Conservation (phyloP, 2,329 filamentous ascomycete species). For the Elsinoe fawcettii region DNA sequence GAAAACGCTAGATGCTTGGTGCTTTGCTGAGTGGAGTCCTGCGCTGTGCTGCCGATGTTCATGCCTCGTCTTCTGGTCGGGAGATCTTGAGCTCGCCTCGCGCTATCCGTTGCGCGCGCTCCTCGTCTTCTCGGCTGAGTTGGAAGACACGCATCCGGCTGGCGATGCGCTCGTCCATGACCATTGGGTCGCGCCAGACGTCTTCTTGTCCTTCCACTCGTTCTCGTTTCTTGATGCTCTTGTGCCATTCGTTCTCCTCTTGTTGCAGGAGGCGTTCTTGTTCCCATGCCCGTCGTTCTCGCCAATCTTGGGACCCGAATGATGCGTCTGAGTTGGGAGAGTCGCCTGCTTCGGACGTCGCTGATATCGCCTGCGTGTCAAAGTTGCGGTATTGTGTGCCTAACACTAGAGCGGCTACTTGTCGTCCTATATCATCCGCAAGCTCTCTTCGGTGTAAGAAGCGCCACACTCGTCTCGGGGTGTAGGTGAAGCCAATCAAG, state of each 20-base stretch:
- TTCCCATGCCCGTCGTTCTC: slow-evolving; percentile 45
- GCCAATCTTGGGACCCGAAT: slow-evolving; percentile 17
- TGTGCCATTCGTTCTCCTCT: slow-evolving; percentile 79
- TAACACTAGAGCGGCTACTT: slow-evolving; percentile 80
- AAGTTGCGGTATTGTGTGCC: slow-evolving; percentile 43
- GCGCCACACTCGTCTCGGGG: slow-evolving; percentile 74
- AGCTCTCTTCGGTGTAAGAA: slow-evolving; percentile 78
- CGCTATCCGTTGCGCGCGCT: slow-evolving; percentile 45
- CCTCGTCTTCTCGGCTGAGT: slow-evolving; percentile 61
- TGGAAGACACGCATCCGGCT: slow-evolving; percentile 75
- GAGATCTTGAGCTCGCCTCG: neutral
- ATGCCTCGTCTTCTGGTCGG: neutral
- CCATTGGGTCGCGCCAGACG: slow-evolving; percentile 68
- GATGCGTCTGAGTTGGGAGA: slow-evolving; percentile 20
- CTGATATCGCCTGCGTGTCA: slow-evolving; percentile 22
- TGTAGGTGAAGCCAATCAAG: slow-evolving; percentile 85
- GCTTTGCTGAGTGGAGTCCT: neutral
- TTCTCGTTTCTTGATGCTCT: slow-evolving; percentile 57
- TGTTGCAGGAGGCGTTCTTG: slow-evolving; percentile 56
- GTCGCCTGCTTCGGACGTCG: slow-evolving; percentile 19
- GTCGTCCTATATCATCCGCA: slow-evolving; percentile 80
- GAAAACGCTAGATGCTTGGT: neutral
- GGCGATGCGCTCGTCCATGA: slow-evolving; percentile 67
- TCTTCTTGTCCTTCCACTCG: slow-evolving; percentile 46
- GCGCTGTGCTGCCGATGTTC: neutral